Base-by-base conservation (phyloP, 2,329 filamentous ascomycete species). In the Apiospora aurea region DNA sequence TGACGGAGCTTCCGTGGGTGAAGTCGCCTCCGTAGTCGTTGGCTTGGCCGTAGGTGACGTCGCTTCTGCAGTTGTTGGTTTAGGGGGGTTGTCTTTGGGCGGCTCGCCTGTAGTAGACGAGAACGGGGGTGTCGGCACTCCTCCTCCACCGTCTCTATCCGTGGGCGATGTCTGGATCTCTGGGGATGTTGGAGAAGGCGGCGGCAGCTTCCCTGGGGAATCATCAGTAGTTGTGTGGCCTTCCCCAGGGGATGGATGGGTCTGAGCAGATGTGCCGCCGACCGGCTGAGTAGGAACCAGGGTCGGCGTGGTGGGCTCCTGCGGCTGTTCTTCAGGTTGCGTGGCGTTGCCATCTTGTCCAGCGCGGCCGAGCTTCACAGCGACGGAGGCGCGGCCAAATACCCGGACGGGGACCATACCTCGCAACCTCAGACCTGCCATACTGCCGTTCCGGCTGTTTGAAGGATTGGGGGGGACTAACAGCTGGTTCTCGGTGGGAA, bases 401-500 rank as follows among this genome's bases (percentile, higher is more conserved):
- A 24, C 21, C 21, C 18, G 57, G 1, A 7, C 34, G 6, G 29
- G 21, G 10, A 41, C 34, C 34, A 64, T 18, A 41, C 18, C 57
- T 24, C 57, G 57, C 34, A 64, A n/a, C 57, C 4, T 41, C 34
- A 64, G 29, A 21, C 57, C 57, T 3, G 57, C 2, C 2, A 64
- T 34, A n/a, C 29, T 38, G 18, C n/a, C 29, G 53, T 38, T 61
- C 2, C 21, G 53, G 53, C 21, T 61, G 2, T 7, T n/a, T n/a
- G 53, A 2, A 38, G 29, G 16, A 0, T 64, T 64, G 2, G 11
- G 21, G 14, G 57, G 41, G 34, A 8, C 34, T 21, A 41, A 49
- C 18, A 69, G 34, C 38, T 69, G 46, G n/a, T 21, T 29, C 29
- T 51, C 21, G 34, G 38, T 57, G 8, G 68, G 68, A 16, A 69